A percentile compares a stretch with the other conserved stretches of the same genome.
Evolutionary conservation across 768 basidiomycete species (phyloP).

Genomic region (Holtermannia corniformis): DNA sequence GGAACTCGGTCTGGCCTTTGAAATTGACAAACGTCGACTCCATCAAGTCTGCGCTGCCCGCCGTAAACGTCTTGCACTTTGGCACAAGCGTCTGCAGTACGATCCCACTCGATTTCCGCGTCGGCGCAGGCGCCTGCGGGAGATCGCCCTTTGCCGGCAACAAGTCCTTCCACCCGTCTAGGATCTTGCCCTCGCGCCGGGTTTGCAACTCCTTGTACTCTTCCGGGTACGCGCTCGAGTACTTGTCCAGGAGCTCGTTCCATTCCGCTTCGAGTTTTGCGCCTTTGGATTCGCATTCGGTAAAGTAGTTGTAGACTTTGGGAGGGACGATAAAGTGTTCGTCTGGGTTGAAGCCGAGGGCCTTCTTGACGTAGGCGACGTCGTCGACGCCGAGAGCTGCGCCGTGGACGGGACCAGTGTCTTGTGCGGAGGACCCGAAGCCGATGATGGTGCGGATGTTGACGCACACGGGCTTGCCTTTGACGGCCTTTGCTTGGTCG

Average conservation of each 20-base stretch:
- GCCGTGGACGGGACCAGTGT: conserved; percentile 35
- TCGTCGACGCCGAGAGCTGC: conserved; percentile 38
- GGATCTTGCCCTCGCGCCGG: conserved; percentile 22
- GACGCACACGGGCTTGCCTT: conserved; percentile 36
- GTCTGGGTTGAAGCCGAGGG: conserved; percentile 32
- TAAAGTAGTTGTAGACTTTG: conserved; percentile 37
- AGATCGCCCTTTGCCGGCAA: conserved; percentile 25
- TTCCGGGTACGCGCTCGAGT: conserved; percentile 18
- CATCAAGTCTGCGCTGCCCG: conserved; percentile 31
- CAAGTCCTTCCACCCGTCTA: conserved; percentile 23
- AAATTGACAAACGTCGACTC: conserved; percentile 38
- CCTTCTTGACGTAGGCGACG: conserved; percentile 32
- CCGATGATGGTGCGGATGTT: conserved; percentile 40
- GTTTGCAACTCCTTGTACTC: conserved; percentile 20
- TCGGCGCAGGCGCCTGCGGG: conserved; percentile 19
- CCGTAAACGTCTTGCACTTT: conserved; percentile 23
- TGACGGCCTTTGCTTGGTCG: conserved; percentile 30
- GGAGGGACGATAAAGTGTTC: conserved; percentile 29
- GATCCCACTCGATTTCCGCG: conserved; percentile 30
- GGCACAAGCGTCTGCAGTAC: conserved; percentile 26
- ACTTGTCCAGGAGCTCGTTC: conserved; percentile 23
- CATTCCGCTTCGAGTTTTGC: conserved; percentile 25
- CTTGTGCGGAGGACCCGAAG: conserved; percentile 29
- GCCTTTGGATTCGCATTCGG: conserved; percentile 21
- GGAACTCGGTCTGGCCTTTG: conserved; percentile 30